Evolutionary conservation across 768 basidiomycete species (phyloP).

Genomic region (Leucogyrophana mollusca): DNA sequence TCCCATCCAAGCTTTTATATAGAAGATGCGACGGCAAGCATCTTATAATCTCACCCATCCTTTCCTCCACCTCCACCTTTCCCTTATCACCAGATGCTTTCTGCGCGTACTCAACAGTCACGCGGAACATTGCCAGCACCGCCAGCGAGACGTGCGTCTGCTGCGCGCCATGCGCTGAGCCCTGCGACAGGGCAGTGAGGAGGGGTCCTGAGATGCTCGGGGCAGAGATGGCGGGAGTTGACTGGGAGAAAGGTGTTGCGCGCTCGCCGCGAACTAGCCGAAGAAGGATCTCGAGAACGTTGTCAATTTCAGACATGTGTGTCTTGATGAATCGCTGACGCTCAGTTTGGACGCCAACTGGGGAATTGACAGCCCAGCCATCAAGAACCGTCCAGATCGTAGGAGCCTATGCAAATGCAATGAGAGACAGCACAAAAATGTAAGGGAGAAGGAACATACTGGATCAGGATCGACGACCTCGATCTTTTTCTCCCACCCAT

Average conservation of each 20-base stretch:
- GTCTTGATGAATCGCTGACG: slow-evolving; percentile 88
- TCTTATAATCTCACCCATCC: slow-evolving; percentile 86
- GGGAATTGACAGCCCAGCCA: slow-evolving; percentile 84
- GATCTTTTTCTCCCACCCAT: slow-evolving; percentile 94
- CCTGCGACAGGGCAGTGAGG: slow-evolving; percentile 65
- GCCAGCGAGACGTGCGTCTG: slow-evolving; percentile 96
- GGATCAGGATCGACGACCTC: slow-evolving; percentile 92
- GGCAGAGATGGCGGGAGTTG: slow-evolving; percentile 57
- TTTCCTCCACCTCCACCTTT: slow-evolving; percentile 69
- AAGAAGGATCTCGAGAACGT: slow-evolving; percentile 89
- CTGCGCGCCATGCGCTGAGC: slow-evolving; percentile 78
- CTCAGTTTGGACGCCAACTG: slow-evolving; percentile 69
- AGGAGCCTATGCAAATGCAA: slow-evolving; percentile 59
- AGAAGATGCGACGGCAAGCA: slow-evolving; percentile 84
- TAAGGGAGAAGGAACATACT: slow-evolving; percentile 47
- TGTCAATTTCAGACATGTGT: slow-evolving; percentile 82
- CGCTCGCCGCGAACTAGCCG: slow-evolving; percentile 91
- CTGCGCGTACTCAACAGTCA: slow-evolving; percentile 79
- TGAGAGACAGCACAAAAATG: background rate
- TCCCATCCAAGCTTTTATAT: slow-evolving; percentile 89
- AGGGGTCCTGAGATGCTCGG: slow-evolving; percentile 69
- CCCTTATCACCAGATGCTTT: slow-evolving; percentile 68
- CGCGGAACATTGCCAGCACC: slow-evolving; percentile 85
- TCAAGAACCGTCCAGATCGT: slow-evolving; percentile 91
- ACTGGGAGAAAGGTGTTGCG: slow-evolving; percentile 66